Evolutionary conservation across 331 rosid species (phyloP).

Genomic region (Cucumis variabilis): DNA sequence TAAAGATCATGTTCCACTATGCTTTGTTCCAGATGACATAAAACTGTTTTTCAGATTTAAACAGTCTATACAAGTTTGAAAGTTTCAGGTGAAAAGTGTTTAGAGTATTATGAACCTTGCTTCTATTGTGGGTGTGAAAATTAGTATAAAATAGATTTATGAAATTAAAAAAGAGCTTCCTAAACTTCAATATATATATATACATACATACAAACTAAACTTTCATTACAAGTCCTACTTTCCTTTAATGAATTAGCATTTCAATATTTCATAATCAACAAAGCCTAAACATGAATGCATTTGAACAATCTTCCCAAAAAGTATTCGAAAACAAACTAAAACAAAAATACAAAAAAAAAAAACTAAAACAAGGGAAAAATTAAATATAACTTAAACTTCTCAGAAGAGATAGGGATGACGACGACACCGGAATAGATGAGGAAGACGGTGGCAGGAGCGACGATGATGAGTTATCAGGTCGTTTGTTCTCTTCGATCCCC

Average conservation of each 20-base stretch:
- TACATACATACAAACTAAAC: neutral
- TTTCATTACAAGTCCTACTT: neutral
- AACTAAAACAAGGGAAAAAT: too few species aligned
- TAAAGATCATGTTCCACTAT: too few species aligned
- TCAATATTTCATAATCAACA: neutral
- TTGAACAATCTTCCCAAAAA: slow-evolving; percentile 56
- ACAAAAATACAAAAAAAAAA: too few species aligned
- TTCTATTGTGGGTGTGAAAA: slow-evolving; percentile 71
- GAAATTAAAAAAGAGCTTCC: slow-evolving; percentile 6
- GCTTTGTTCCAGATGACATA: too few species aligned
- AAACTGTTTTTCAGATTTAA: neutral
- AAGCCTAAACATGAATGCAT: neutral
- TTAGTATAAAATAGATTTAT: neutral
- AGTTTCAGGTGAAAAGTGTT: neutral
- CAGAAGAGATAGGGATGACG: too few species aligned
- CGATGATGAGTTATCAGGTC: too few species aligned
- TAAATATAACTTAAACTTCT: too few species aligned
- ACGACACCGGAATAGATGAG: too few species aligned
- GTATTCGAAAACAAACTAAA: too few species aligned
- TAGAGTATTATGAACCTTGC: slow-evolving; percentile 66
- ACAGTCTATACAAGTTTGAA: neutral
- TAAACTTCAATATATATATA: neutral
- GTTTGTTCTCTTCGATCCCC: too few species aligned
- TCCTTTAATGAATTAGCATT: neutral
- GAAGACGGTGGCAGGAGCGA: too few species aligned